Conservation (phyloP, 1,284 basidiomycete species). For the Hypsizygus ulmarius region DNA sequence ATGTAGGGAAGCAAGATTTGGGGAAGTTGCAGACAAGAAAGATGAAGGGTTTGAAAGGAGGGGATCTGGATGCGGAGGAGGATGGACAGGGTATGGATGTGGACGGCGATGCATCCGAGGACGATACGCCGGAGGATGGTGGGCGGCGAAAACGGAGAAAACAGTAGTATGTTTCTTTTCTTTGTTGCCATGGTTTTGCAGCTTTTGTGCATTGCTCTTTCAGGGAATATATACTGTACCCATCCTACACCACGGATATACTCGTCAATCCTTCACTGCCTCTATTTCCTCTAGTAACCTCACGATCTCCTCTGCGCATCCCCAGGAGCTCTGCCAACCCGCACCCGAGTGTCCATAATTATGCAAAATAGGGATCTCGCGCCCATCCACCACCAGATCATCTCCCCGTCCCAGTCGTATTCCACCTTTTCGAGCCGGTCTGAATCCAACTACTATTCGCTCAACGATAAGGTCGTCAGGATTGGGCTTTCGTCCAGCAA, state of each 20-base stretch:
- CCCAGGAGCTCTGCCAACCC: slow-evolving; percentile 24
- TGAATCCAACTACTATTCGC: slow-evolving; percentile 19
- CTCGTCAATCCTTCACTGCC: too few relatives aligned
- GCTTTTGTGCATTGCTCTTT: too few relatives aligned
- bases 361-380: slow-evolving; percentile 18
- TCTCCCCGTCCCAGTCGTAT: slow-evolving; percentile 18
- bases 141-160: slow-evolving; percentile 20
- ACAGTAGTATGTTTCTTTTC: slow-evolving; percentile 3
- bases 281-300: slow-evolving; percentile 1
- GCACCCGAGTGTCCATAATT: slow-evolving; percentile 23
- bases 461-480: slow-evolving; percentile 21
- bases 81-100: slow-evolving; percentile 26
- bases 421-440: slow-evolving; percentile 21
- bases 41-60: slow-evolving; percentile 84
- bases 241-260: too few relatives aligned
- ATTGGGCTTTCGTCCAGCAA: slow-evolving; percentile 6
- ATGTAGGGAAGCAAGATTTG: slow-evolving; percentile 90
- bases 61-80: slow-evolving; percentile 32
- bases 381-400: slow-evolving; percentile 3
- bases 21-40: slow-evolving; percentile 83
- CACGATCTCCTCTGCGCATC: slow-evolving; percentile 20
- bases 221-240: too few relatives aligned
- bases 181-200: background rate
- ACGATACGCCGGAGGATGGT: slow-evolving; percentile 20
- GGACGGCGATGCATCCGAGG: slow-evolving; percentile 17